Evolutionary conservation across 225 moss, liverwort and hornwort genomes (phyloP).

Genomic region (Marchantia paleacea): DNA sequence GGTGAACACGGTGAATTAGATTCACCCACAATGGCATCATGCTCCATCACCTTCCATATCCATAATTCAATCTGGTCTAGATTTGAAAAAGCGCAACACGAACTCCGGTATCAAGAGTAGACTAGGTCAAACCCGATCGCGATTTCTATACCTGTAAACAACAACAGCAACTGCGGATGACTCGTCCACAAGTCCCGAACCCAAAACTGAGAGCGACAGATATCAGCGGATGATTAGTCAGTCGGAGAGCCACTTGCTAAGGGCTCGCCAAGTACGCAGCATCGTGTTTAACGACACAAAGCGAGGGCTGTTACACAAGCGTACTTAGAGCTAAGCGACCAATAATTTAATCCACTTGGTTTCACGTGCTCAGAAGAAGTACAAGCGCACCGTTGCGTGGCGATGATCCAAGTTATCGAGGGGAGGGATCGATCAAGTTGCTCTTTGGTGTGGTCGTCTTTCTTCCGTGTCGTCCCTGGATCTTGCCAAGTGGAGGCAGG

Average conservation of each 20-base stretch:
- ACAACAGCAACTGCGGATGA: background rate
- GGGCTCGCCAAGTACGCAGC: background rate
- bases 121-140: background rate
- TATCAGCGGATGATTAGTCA: background rate
- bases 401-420: background rate
- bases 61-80: slow-evolving; percentile 7
- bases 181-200: background rate
- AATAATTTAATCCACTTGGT: background rate
- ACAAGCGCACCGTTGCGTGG: background rate
- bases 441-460: background rate
- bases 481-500: background rate
- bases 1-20: background rate
- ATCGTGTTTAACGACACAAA: background rate
- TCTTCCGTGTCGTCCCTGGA: background rate
- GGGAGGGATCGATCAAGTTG: background rate
- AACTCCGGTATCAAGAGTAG: background rate
- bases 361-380: background rate
- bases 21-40: background rate
- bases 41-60: slow-evolving; percentile 1
- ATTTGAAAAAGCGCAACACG: background rate
- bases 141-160: too few species aligned
- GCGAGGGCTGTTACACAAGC: background rate
- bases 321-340: background rate
- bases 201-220: background rate
- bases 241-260: background rate